These are phyloP conservation scores for Chrysanthemum makinoi DNA, from an alignment of 129 eudicot genomes.

Conservation along the genomic window DNA sequence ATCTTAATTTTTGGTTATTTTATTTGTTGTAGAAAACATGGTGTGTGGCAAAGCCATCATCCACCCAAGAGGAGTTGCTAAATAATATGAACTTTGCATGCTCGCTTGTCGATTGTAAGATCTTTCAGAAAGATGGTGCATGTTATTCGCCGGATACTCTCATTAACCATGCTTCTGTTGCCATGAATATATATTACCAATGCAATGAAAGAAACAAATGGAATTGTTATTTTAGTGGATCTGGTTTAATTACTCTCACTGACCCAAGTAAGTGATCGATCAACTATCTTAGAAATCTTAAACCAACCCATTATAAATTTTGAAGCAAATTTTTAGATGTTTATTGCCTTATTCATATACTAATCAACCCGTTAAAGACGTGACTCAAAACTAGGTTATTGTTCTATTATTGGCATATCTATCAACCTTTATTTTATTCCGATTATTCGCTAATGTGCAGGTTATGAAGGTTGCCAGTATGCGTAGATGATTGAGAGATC, in stretches of 20 bases:
- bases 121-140: conserved; percentile 57
- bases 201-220: conserved; percentile 60
- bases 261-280: conserved; percentile 61
- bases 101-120: conserved; percentile 55
- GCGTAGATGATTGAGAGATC: conserved; percentile 20
- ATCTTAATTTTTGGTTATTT: not conserved
- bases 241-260: conserved; percentile 54
- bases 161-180: conserved; percentile 77
- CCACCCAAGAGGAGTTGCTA: conserved; percentile 35
- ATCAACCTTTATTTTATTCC: not conserved
- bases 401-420: not conserved
- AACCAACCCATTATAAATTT: not conserved
- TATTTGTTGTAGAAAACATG: conserved; percentile 64
- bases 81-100: conserved; percentile 64
- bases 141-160: conserved; percentile 59
- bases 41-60: conserved; percentile 92
- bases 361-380: not conserved
- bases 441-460: conserved; percentile 29
- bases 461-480: conserved; percentile 52
- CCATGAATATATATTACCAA: conserved; percentile 77
- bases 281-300: not conserved
- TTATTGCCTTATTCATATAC: not conserved
- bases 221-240: conserved; percentile 64
- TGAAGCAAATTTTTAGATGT: not conserved
- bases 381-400: not conserved